Evolutionary conservation across 331 rosid species (phyloP), one percentile per base, ranked within the genome.

Genomic region (Quercus tomentella): DNA sequence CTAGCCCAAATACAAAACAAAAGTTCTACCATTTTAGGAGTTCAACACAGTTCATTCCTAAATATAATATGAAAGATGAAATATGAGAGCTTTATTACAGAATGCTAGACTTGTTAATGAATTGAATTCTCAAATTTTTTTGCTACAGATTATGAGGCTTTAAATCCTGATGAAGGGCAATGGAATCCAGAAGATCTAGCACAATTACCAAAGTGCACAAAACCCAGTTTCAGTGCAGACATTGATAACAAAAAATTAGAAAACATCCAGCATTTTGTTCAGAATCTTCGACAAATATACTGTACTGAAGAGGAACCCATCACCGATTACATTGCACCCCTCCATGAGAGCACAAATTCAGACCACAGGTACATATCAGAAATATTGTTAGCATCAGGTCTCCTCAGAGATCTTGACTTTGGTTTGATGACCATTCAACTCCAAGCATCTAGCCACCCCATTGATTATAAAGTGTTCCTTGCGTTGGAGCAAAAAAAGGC

Each of bases 331-430:
- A 79, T 22, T 49, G 70, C 56, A 37, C 56, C 76, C 69, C 56
- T 45, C 81, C 60, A 74, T 56, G 80, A 85, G 71, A 78, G 57
- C 71, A 84, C 76, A 73, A 86, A 90, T 86, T 92, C 91, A 72
- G 93, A 90, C 62, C 92, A 87, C 78, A 83, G 75, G 78, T 95
- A 92, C 81, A 88, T 95, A 79, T 83, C 88, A 82, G 90, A 93
- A 69, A 84, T 91, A 85, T 63, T 93, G 76, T 66, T 81, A 45
- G 89, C 90, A 70, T 92, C 96, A 73, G 94, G 91, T 81, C 73
- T 92, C 55, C 86, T 87, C 31, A 69, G 68, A 33, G 84, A 84
- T 58, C 87, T 80, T 10, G 81, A 82, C 82, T 86, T 84, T 31
- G 66, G 89, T 74, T 65, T 87, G 83, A 76, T 76, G 49, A 77